Base-by-base conservation (phyloP, 192 early-diverging fungal species). In the Backusella westeae region DNA sequence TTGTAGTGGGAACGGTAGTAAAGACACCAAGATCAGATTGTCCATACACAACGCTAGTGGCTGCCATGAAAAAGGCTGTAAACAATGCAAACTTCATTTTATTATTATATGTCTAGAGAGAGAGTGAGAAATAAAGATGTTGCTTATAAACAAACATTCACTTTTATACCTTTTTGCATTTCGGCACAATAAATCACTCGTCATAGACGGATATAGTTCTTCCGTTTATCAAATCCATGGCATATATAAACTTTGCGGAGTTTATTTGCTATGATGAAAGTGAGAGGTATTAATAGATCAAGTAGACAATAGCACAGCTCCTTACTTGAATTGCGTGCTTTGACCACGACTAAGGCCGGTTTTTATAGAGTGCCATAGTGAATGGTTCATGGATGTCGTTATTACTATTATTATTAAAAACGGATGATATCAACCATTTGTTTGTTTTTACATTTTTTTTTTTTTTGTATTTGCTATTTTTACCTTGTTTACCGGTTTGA, bases 41-140 rank as follows among this genome's bases (percentile, higher is more conserved):
- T 8, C 38, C 34, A 14, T 38, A 38, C 7, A 38, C 68, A 69
- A 69, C n/a, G 7, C 35, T 38, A 9, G 12, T 12, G 7, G 36
- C 4, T 23, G n/a, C 38, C 9, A 69, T 38, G 35, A 36, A n/a
- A 41, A 69, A 41, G 12, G 38, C 6, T 23, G 68, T 39, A 21
- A 69, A 21, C 15, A 69, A 41, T 23, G 68, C 6, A n/a, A 23
- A 26, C 35, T 69, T 69, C 68, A 69, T 69, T 41, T 69, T 69
- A 21, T n/a, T 49, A 6, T 49, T 49, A n/a, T 49, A 19, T 49
- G n/a, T 49, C 46, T 49, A 49, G n/a, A 49, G 8, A 39, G 38
- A 39, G 38, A 39, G 38, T 12, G 38, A 39, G 38, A 49, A 19
- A n/a, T 49, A 14, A n/a, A 1, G 5, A 10, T 6, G 34, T 36